These are phyloP conservation scores for Hypoxylon perforatum DNA, from an alignment of 495 filamentous ascomycete species.

Conservation along the genomic window DNA sequence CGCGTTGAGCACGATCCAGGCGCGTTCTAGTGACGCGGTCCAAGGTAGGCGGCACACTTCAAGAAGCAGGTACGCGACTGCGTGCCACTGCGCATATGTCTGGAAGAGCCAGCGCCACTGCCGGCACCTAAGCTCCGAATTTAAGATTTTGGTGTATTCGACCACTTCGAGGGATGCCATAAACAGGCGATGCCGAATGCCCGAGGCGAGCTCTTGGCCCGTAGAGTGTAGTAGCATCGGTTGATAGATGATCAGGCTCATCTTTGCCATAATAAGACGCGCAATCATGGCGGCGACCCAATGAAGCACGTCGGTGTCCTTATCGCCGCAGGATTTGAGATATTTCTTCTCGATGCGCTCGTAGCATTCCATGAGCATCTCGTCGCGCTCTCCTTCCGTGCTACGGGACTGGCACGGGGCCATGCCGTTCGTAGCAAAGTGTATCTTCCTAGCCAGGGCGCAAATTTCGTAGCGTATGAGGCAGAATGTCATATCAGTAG, in stretches of 20 bases:
- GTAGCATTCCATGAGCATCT: constrained; percentile 71
- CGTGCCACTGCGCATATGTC: constrained; percentile 85
- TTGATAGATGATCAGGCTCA: constrained; percentile 62
- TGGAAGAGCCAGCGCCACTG: constrained; percentile 86
- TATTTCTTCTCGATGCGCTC: constrained; percentile 74
- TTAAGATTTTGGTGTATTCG: constrained; percentile 74
- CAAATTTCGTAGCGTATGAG: constrained; percentile 76
- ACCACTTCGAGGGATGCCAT: constrained; percentile 78
- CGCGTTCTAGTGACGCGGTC: constrained; percentile 75
- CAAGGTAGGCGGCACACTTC: constrained; percentile 81
- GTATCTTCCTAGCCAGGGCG: constrained; percentile 53
- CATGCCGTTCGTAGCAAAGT: constrained; percentile 50
- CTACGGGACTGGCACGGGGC: constrained; percentile 40
- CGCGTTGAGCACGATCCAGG: constrained; percentile 78
- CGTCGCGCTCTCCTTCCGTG: constrained; percentile 68
- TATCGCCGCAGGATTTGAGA: constrained; percentile 67
- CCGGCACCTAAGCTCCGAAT: constrained; percentile 67
- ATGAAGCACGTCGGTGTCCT: constrained; percentile 66
- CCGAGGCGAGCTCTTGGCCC: constrained; percentile 59
- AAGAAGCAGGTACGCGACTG: constrained; percentile 77
- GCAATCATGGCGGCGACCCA: constrained; percentile 78
- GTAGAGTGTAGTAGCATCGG: constrained; percentile 60
- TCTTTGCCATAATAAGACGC: constrained; percentile 73
- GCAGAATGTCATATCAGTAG: constrained; percentile 84
- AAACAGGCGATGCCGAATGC: constrained; percentile 78